phyloP scores from a whole-genome alignment of 805 yeast species.

The Lipomyces japonicus region DNA sequence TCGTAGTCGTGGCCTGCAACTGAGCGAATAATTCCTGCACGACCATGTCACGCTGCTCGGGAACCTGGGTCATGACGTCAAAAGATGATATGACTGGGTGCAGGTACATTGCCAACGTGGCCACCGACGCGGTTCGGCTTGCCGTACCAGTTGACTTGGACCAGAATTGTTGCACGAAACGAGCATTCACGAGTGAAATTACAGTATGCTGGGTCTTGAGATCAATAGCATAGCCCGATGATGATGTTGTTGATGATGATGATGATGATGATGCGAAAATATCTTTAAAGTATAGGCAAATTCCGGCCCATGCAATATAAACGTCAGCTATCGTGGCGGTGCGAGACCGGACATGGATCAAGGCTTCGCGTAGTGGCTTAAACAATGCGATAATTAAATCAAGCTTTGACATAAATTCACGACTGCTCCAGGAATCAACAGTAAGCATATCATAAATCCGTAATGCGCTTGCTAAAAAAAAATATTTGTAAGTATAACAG shows the following conservation, averaged over 20 bases:
- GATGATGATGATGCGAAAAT: background rate
- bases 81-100: slow-evolving; percentile 25
- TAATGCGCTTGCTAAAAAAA: slow-evolving; percentile 5
- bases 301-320: slow-evolving; percentile 21
- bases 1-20: slow-evolving; percentile 1
- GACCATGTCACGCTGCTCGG: slow-evolving; percentile 22
- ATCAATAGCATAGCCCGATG: background rate
- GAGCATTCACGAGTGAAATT: slow-evolving; percentile 7
- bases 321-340: slow-evolving; percentile 20
- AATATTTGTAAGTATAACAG: background rate
- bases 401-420: slow-evolving; percentile 17
- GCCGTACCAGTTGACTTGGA: background rate
- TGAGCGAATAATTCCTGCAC: slow-evolving; percentile 24
- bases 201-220: slow-evolving; percentile 8
- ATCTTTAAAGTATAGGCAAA: slow-evolving; percentile 21
- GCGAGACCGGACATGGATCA: slow-evolving; percentile 5
- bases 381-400: slow-evolving; percentile 15
- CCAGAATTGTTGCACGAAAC: slow-evolving; percentile 17
- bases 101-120: slow-evolving; percentile 18
- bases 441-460: slow-evolving; percentile 17
- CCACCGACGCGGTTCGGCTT: slow-evolving; percentile 12
- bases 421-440: slow-evolving; percentile 16
- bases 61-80: slow-evolving; percentile 19
- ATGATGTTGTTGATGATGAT: slow-evolving; percentile 2
- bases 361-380: slow-evolving; percentile 18